A percentile compares a stretch with the other conserved stretches of the same genome.
phyloP scores from a whole-genome alignment of 2,329 filamentous ascomycete genomes.

The Penicillium concentricum region DNA sequence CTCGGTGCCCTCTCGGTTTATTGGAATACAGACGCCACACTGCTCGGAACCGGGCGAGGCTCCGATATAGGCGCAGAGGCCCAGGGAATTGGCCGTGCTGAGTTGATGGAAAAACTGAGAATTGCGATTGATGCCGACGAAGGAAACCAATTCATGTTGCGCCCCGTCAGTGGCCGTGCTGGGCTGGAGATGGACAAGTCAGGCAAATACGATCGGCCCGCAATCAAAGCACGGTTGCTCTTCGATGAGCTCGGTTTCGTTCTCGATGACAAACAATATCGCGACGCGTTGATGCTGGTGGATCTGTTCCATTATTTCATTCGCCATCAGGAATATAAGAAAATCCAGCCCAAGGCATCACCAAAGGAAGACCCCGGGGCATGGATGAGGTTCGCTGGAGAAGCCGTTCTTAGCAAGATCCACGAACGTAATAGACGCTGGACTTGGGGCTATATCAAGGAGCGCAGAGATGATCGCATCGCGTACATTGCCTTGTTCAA shows the following conservation, averaged over 20 bases:
- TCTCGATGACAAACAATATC: conserved; percentile 96
- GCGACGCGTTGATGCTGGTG: conserved; percentile 95
- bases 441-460: conserved; percentile 95
- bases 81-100: conserved; percentile 65
- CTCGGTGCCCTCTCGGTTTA: conserved; percentile 89
- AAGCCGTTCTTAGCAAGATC: conserved; percentile 88
- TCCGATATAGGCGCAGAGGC: conserved; percentile 57
- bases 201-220: conserved; percentile 72
- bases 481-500: conserved; percentile 95
- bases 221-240: conserved; percentile 83
- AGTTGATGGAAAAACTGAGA: conserved; percentile 74
- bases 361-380: conserved; percentile 88
- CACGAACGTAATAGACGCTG: conserved; percentile 89
- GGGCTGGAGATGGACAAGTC: conserved; percentile 95
- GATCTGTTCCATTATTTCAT: conserved; percentile 99
- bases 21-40: conserved; percentile 91
- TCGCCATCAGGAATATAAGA: conserved; percentile 95
- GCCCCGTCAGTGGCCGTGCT: conserved; percentile 90
- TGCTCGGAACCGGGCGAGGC: conserved; percentile 80
- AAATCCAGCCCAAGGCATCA: conserved; percentile 76
- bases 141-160: conserved; percentile 89
- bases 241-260: conserved; percentile 98
- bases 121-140: conserved; percentile 75
- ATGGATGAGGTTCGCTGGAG: conserved; percentile 88
- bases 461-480: conserved; percentile 83